These are phyloP conservation scores for Trametes meyenii DNA, from an alignment of 768 basidiomycete species.

Conservation along the genomic window DNA sequence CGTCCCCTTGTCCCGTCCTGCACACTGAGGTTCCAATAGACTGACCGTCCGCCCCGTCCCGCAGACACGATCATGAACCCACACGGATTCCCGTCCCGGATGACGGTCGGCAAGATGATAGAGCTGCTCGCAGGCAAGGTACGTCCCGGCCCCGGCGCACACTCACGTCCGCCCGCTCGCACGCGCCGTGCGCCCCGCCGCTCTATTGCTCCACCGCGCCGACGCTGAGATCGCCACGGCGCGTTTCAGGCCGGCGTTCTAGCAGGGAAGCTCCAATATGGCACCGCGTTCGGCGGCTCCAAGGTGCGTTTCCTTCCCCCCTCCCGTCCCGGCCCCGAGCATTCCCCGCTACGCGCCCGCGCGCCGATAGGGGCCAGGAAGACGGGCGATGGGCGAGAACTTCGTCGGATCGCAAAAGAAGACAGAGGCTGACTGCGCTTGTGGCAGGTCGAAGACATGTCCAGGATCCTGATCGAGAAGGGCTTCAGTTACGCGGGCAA, in stretches of 20 bases:
- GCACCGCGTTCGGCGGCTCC: conserved; percentile 96
- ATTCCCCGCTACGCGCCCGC: not conserved
- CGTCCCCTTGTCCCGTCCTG: not conserved
- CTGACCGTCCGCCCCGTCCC: not conserved
- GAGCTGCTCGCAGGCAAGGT: conserved; percentile 96
- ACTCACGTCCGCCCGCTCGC: not conserved
- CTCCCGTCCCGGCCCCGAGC: not conserved
- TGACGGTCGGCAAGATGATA: conserved; percentile 99
- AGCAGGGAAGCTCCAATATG: conserved; percentile 87
- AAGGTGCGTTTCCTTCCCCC: conserved; percentile 56
- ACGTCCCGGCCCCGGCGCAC: conserved; percentile 5
- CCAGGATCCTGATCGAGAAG: conserved; percentile 88
- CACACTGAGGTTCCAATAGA: conserved; percentile 6
- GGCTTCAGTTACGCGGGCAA: conserved; percentile 99
- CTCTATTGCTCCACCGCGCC: not conserved
- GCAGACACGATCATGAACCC: conserved; percentile 99
- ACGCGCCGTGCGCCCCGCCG: not conserved
- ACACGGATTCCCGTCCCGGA: conserved; percentile 98
- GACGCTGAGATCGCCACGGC: conserved; percentile 1
- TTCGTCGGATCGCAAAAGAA: not conserved
- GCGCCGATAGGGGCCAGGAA: no score
- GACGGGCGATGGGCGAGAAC: no score
- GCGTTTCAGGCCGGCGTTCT: conserved; percentile 82
- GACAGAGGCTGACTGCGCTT: conserved; percentile 2
- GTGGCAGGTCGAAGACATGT: conserved; percentile 93